These are phyloP conservation scores for Coemansia sp. DNA, from an alignment of 371 early-diverging fungal genomes.

Conservation along the genomic window DNA sequence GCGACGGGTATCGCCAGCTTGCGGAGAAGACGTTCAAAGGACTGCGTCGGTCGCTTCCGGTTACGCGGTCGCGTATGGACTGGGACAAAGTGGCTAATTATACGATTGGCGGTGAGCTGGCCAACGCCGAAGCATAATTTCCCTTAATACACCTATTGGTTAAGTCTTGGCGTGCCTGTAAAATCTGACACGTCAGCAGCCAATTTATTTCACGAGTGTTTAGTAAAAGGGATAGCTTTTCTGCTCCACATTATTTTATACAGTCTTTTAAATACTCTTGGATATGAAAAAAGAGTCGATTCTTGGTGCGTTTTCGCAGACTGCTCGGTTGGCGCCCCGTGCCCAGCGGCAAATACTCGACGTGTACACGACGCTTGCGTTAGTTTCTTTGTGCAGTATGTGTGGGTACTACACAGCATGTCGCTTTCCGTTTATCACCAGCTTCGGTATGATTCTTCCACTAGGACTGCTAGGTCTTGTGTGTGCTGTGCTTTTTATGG, in stretches of 20 bases:
- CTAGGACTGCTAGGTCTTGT: neutral
- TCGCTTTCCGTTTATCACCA: neutral
- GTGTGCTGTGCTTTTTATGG: conserved; percentile 5
- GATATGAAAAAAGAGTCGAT: neutral
- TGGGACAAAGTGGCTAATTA: conserved; percentile 71
- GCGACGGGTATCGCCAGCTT: conserved; percentile 76
- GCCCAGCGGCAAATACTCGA: conserved; percentile 24
- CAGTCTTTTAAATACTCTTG: neutral
- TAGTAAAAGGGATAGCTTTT: conserved; percentile 41
- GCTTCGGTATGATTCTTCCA: neutral
- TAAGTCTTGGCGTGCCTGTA: too few relatives aligned
- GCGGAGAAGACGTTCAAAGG: conserved; percentile 86
- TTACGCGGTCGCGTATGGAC: conserved; percentile 88
- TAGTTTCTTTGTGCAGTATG: conserved; percentile 10
- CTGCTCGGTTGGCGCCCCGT: conserved; percentile 12
- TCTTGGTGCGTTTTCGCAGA: conserved; percentile 19
- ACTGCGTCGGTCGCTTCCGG: conserved; percentile 85
- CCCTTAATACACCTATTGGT: too few relatives aligned
- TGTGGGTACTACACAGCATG: conserved; percentile 15
- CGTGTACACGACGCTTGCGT: conserved; percentile 24
- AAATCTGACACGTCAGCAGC: too few relatives aligned
- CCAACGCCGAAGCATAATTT: conserved; percentile 19
- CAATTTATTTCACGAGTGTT: too few relatives aligned
- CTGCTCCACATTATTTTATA: neutral
- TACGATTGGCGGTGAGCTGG: conserved; percentile 49